Evolutionary conservation across 1,139 yeast genomes (phyloP).

Genomic region (Suzukiozyma palmioleophila): DNA sequence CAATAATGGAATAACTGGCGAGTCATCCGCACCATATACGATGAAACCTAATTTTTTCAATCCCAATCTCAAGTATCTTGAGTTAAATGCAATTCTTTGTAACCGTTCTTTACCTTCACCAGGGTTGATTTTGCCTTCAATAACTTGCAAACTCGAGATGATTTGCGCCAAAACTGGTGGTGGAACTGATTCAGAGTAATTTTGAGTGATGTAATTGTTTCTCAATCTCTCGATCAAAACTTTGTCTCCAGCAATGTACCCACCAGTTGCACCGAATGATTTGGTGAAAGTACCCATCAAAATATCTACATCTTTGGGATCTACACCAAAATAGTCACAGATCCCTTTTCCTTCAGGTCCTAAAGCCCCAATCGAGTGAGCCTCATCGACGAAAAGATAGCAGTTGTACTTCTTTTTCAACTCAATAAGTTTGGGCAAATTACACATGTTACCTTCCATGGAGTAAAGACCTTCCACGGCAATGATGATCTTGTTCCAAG

Average conservation of each 20-base stretch:
- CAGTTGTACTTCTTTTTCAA: conserved; percentile 84
- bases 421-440: conserved; percentile 72
- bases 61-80: conserved; percentile 88
- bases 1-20: conserved; percentile 90
- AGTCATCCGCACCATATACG: conserved; percentile 92
- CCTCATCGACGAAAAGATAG: conserved; percentile 91
- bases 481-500: conserved; percentile 91
- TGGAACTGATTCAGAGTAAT: conserved; percentile 79
- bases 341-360: conserved; percentile 94
- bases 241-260: conserved; percentile 78
- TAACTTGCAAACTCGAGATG: conserved; percentile 71
- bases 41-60: conserved; percentile 89
- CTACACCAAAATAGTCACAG: conserved; percentile 84
- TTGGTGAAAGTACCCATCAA: conserved; percentile 97
- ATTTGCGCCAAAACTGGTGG: conserved; percentile 92
- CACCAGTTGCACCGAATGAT: conserved; percentile 98
- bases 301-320: conserved; percentile 73
- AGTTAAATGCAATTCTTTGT: conserved; percentile 90
- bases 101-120: conserved; percentile 92
- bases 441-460: conserved; percentile 96
- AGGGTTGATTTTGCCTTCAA: conserved; percentile 77
- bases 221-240: conserved; percentile 69
- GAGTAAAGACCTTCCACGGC: conserved; percentile 96
- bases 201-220: conserved; percentile 66
- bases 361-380: conserved; percentile 96